These are phyloP conservation scores for Boletus vinaceobasis DNA, from an alignment of 768 basidiomycete species.

Conservation along the genomic window DNA sequence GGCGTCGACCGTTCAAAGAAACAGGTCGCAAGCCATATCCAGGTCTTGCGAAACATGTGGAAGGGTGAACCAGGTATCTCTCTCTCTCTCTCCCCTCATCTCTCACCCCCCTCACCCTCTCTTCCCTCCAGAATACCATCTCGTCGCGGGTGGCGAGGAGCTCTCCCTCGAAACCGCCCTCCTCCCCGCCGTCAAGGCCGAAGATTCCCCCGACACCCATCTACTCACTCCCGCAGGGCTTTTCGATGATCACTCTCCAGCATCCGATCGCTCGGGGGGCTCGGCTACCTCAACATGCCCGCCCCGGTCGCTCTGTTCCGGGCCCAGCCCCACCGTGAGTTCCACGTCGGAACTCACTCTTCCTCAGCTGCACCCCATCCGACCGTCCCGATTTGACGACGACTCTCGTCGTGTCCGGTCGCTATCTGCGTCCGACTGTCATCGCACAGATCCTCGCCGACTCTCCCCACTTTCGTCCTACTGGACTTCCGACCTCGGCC, in stretches of 20 bases:
- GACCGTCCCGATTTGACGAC: slow-evolving; percentile 25
- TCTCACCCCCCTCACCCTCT: neutral
- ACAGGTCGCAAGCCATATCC: slow-evolving; percentile 87
- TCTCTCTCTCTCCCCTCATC: neutral
- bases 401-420: slow-evolving; percentile 31
- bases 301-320: slow-evolving; percentile 26
- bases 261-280: slow-evolving; percentile 30
- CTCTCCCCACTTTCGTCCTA: slow-evolving; percentile 32
- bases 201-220: slow-evolving; percentile 46
- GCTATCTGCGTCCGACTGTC: slow-evolving; percentile 26
- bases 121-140: slow-evolving; percentile 55
- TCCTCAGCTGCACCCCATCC: slow-evolving; percentile 19
- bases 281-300: slow-evolving; percentile 27
- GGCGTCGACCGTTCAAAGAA: slow-evolving; percentile 78
- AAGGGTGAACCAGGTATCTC: slow-evolving; percentile 69
- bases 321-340: slow-evolving; percentile 20
- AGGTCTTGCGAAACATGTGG: slow-evolving; percentile 85
- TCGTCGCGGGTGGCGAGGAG: slow-evolving; percentile 80
- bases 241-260: slow-evolving; percentile 32
- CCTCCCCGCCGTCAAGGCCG: slow-evolving; percentile 53
- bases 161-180: slow-evolving; percentile 49
- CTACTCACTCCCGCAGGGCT: slow-evolving; percentile 39
- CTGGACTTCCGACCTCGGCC: slow-evolving; percentile 26
- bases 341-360: slow-evolving; percentile 26
- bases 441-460: slow-evolving; percentile 30